Evolutionary conservation across 2,329 filamentous ascomycete genomes (phyloP).

Genomic region (Phialophora verrucosa): DNA sequence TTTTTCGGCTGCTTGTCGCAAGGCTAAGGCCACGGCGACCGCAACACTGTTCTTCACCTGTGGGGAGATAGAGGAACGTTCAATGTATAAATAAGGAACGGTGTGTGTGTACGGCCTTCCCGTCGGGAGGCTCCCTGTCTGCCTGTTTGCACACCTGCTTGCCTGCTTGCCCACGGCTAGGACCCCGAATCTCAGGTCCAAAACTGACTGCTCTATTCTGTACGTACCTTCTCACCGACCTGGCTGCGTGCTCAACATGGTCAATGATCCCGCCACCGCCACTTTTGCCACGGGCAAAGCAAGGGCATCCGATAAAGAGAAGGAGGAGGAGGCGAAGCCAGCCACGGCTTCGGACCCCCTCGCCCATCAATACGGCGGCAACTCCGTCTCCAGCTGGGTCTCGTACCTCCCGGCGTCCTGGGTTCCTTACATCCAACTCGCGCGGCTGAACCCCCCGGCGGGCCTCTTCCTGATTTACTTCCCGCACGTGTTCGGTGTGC

Average conservation of each 20-base stretch:
- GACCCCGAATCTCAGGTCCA: no score
- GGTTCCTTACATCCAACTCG: neutral
- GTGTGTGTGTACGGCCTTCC: no score
- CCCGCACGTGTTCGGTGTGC: neutral
- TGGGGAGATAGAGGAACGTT: no score
- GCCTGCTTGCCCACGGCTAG: no score
- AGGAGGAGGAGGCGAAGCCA: neutral
- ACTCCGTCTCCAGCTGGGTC: neutral
- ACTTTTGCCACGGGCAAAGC: neutral
- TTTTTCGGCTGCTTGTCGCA: neutral
- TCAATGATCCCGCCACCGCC: neutral
- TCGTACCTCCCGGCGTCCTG: neutral
- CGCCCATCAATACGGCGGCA: neutral
- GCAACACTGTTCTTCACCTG: no score
- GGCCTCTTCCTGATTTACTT: conserved; percentile 3
- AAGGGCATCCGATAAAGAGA: neutral
- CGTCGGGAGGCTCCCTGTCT: no score
- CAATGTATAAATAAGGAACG: no score
- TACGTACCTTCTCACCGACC: neutral
- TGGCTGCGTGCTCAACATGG: neutral
- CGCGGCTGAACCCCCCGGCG: neutral
- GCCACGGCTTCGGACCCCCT: neutral
- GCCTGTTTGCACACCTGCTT: no score
- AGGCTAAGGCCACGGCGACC: no score
- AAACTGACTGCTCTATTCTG: no score